Conservation (phyloP, 192 early-diverging fungal genomes). For the Phycomyces blakesleeanus region DNA sequence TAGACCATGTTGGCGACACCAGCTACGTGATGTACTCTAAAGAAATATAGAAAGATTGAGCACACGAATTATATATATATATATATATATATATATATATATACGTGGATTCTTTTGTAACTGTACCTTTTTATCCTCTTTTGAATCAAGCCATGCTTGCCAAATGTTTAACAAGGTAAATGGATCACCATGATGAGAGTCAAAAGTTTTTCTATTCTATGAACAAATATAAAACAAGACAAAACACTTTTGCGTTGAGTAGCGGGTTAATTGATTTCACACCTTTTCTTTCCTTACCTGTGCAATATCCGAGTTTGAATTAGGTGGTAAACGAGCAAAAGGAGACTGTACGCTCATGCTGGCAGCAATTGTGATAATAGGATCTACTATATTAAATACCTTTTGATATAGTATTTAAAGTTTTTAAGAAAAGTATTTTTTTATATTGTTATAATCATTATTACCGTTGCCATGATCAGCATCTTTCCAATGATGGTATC, state of each 20-base stretch:
- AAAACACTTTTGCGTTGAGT: too few species aligned
- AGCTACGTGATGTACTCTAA: slow-evolving; percentile 48
- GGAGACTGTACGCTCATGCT: slow-evolving; percentile 65
- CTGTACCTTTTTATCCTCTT: slow-evolving; percentile 42
- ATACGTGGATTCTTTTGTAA: background rate
- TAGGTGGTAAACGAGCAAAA: slow-evolving; percentile 47
- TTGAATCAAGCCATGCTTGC: slow-evolving; percentile 54
- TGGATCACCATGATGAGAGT: slow-evolving; percentile 58
- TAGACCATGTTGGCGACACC: slow-evolving; percentile 59
- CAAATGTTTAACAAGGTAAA: slow-evolving; percentile 65
- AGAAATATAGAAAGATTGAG: slow-evolving; percentile 17
- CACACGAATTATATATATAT: background rate
- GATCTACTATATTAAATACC: slow-evolving; percentile 49
- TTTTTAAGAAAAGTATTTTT: background rate
- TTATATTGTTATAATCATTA: too few species aligned
- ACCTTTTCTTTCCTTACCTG: too few species aligned
- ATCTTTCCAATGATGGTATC: slow-evolving; percentile 66
- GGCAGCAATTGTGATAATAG: slow-evolving; percentile 56
- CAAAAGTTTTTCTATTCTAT: slow-evolving; percentile 47
- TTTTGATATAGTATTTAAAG: background rate
- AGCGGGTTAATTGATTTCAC: too few species aligned
- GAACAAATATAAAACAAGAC: background rate
- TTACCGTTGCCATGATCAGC: slow-evolving; percentile 53
- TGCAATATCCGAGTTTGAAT: slow-evolving; percentile 41
- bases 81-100: background rate